Evolutionary conservation across 169 alveolate species (phyloP).

Genomic region (Babesia sp.): DNA sequence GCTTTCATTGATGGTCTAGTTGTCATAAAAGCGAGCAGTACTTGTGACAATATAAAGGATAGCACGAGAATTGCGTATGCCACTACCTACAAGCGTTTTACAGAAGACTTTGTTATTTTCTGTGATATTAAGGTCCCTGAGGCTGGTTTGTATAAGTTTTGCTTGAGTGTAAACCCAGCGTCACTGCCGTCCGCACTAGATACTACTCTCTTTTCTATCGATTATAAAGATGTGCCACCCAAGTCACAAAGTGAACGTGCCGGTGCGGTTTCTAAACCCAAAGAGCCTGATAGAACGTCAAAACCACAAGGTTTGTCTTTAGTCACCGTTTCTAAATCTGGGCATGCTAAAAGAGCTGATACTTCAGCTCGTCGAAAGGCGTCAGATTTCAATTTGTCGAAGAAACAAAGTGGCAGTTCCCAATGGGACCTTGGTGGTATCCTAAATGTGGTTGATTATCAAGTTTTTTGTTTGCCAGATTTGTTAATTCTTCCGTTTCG

Average conservation of each 20-base stretch:
- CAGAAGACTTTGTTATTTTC: background rate
- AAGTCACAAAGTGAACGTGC: no score
- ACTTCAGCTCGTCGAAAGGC: no score
- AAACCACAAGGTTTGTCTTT: no score
- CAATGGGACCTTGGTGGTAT: slow-evolving; percentile 37
- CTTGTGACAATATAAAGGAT: background rate
- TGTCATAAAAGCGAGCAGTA: background rate
- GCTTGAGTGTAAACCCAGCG: background rate
- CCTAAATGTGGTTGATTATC: slow-evolving; percentile 9
- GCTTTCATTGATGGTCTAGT: background rate
- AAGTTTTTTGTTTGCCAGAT: slow-evolving; percentile 33
- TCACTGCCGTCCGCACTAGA: background rate
- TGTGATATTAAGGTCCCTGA: background rate
- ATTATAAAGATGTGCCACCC: no score
- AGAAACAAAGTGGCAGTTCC: no score
- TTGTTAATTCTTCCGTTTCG: slow-evolving; percentile 7
- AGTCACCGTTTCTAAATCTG: no score
- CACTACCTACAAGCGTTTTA: background rate
- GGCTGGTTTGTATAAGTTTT: slow-evolving; percentile 13
- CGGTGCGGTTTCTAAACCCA: no score
- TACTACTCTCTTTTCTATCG: no score
- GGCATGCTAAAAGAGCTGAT: no score
- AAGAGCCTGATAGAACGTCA: no score
- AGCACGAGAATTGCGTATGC: background rate
- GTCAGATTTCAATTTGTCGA: no score